These are phyloP conservation scores for Durio zibethinus DNA, from an alignment of 345 rosid species.

Conservation along the genomic window DNA sequence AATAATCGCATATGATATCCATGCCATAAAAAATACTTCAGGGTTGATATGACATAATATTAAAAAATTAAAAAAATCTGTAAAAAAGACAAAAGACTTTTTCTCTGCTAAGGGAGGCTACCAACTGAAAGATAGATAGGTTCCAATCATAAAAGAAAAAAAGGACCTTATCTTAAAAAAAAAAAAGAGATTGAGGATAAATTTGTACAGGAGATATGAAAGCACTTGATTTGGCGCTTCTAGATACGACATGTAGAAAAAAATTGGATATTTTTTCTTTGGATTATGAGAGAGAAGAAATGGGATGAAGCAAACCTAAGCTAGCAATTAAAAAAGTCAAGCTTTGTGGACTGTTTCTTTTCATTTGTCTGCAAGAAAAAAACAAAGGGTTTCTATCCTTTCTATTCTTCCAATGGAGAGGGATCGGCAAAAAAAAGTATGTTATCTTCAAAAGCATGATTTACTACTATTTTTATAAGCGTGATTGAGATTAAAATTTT, in stretches of 20 bases:
- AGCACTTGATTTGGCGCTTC: not conserved
- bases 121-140: too few species aligned
- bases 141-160: not conserved
- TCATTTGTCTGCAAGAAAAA: not conserved
- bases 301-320: not conserved
- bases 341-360: not conserved
- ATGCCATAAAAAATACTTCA: too few species aligned
- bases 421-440: not conserved
- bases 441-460: not conserved
- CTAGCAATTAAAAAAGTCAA: not conserved
- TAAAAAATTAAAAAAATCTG: too few species aligned
- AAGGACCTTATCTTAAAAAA: not conserved
- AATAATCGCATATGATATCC: too few species aligned
- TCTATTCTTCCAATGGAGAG: not conserved
- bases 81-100: too few species aligned
- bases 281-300: not conserved
- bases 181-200: not conserved
- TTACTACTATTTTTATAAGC: not conserved
- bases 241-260: not conserved
- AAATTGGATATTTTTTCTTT: not conserved
- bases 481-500: not conserved
- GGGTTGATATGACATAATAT: too few species aligned
- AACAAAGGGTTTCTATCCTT: not conserved
- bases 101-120: too few species aligned
- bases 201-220: constrained; percentile 7